These are phyloP conservation scores for Gossypium davidsonii DNA, from an alignment of 441 rosid genomes.

Conservation along the genomic window DNA sequence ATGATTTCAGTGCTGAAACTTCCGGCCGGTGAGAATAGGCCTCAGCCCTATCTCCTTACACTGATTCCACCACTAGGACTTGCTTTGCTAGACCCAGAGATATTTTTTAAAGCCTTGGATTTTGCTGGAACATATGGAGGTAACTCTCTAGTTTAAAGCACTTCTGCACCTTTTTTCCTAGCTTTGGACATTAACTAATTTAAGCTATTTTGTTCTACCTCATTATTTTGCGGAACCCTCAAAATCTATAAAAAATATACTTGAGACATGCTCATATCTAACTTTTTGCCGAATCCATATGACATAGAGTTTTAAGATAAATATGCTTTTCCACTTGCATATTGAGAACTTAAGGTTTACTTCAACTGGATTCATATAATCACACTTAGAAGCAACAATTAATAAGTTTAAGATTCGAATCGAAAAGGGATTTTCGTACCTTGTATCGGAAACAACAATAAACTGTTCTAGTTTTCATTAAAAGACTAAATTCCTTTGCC, in stretches of 20 bases:
- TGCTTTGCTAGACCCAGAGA: conserved; percentile 76
- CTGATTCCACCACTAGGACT: conserved; percentile 69
- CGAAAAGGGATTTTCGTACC: background rate
- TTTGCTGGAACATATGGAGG: conserved; percentile 97
- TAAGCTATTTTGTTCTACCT: background rate
- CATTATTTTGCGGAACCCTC: background rate
- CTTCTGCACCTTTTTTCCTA: background rate
- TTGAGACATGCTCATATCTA: too few species aligned
- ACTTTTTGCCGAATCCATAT: too few species aligned
- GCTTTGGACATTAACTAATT: background rate
- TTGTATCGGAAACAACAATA: background rate
- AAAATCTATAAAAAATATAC: background rate
- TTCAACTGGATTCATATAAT: too few species aligned
- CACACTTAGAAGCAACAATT: too few species aligned
- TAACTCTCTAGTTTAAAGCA: conserved; percentile 3
- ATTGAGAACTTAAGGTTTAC: too few species aligned
- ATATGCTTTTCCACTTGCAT: too few species aligned
- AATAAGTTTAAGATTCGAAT: background rate
- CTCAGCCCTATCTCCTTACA: conserved; percentile 63
- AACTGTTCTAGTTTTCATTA: background rate
- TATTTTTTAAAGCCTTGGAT: conserved; percentile 89
- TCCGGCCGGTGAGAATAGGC: conserved; percentile 51
- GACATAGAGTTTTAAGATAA: too few species aligned
- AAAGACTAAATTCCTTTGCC: background rate
- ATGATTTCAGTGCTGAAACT: conserved; percentile 59